These are phyloP conservation scores for Ziziphus jujuba DNA, from an alignment of 306 rosid species.

Conservation along the genomic window DNA sequence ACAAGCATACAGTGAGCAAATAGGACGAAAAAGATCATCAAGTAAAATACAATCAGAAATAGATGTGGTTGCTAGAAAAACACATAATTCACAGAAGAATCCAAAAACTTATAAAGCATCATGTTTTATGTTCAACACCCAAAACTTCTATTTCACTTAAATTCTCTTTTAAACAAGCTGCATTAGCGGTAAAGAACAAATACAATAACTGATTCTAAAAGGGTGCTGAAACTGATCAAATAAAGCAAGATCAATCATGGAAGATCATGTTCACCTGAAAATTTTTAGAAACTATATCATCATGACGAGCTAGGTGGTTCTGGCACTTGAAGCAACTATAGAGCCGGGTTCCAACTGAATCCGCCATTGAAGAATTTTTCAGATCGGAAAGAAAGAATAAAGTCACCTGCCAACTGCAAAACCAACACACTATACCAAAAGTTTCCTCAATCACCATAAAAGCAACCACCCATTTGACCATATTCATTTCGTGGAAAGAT, in stretches of 20 bases:
- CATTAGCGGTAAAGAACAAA: too few species aligned
- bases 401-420: slow-evolving; percentile 23
- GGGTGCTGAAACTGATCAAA: too few species aligned
- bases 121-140: too few species aligned
- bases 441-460: neutral
- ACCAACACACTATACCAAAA: slow-evolving; percentile 5
- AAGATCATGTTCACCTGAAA: slow-evolving; percentile 51
- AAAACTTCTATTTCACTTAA: too few species aligned
- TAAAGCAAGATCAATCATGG: neutral
- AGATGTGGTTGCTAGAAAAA: too few species aligned
- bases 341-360: slow-evolving; percentile 39
- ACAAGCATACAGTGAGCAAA: too few species aligned
- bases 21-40: too few species aligned
- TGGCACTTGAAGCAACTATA: slow-evolving; percentile 78
- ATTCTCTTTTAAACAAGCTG: too few species aligned
- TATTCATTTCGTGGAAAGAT: slow-evolving; percentile 2
- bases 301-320: slow-evolving; percentile 55
- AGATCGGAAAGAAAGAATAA: neutral
- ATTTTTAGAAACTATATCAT: slow-evolving; percentile 63
- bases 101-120: too few species aligned
- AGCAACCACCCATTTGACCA: slow-evolving; percentile 9
- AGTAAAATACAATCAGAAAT: too few species aligned
- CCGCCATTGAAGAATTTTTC: slow-evolving; percentile 45
- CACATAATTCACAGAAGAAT: too few species aligned
- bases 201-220: too few species aligned